Base-by-base conservation (phyloP, 75 land plant species). In the Picea glauca region DNA sequence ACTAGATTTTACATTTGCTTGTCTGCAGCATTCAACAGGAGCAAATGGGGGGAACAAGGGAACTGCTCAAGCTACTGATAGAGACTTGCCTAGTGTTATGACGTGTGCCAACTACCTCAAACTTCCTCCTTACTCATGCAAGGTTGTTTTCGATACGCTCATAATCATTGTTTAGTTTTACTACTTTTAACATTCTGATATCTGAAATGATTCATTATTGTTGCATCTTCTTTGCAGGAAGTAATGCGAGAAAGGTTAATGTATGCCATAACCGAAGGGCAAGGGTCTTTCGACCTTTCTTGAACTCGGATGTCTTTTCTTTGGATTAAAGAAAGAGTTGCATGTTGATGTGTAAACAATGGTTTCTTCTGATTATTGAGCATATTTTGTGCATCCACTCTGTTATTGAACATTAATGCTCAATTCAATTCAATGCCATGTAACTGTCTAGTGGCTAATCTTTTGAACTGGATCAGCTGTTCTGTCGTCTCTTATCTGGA, bases 191-290 rank as follows among this genome's bases (percentile, higher is more conserved):
- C 26, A 31, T 40, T 70, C 3, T 70, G 70, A 32, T 60, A 35
- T 40, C 23, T 18, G 21, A 35, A 21, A 13, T 23, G 26, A 9
- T n/a, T 70, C 7, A 54, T 78, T 70, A 21, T 78, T 73, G 23
- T 60, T 38, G 14, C 43, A 23, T 38, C 56, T 9, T 50, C 56
- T 9, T 9, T 92, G 35, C 92, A 94, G 94, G 91, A 92, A 75
- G 79, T 43, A 30, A 92, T 92, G 94, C 83, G 72, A 62, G 86
- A 92, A 70, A 90, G 85, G 83, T 84, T 94, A 63, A 43, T 92
- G 61, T 94, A 94, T 85, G 96, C 96, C 5, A 94, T 94, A 60
- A 86, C 92, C 3, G 96, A 94, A 87, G 96, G 94, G n/a, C 96
- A 94, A 74, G 94, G 96, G 1, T 90, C 96, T 13, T 94, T 94